Percentiles rank a stretch among this genome's conserved stretches.
These are phyloP conservation scores for Zoysia matrella DNA, from an alignment of 202 grass and related monocot genomes.

Conservation along the genomic window DNA sequence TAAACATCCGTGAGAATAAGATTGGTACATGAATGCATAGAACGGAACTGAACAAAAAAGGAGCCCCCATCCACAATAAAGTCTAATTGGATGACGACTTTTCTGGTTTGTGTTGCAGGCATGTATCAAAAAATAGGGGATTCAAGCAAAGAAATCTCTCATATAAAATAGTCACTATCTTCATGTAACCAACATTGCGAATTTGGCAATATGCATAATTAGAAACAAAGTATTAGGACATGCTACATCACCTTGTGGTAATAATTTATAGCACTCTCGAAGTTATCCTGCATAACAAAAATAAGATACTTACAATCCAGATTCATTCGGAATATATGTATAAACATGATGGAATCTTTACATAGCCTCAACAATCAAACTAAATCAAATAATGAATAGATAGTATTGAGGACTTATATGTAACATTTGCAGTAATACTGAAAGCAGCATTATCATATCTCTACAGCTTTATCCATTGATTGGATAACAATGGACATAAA, in stretches of 20 bases:
- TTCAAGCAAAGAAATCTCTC: constrained; percentile 27
- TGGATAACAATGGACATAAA: constrained; percentile 25
- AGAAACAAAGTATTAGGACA: background rate
- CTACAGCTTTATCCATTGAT: constrained; percentile 3
- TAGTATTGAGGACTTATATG: background rate
- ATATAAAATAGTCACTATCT: background rate
- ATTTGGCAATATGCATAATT: constrained; percentile 2
- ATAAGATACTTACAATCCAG: constrained; percentile 23
- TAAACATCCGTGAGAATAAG: constrained; percentile 25
- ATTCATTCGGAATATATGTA: constrained; percentile 14
- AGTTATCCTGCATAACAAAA: constrained; percentile 78
- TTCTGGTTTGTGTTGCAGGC: background rate
- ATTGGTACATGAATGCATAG: constrained; percentile 21
- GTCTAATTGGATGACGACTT: background rate
- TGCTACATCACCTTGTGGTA: constrained; percentile 81
- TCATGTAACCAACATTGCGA: background rate
- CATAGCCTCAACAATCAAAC: constrained; percentile 24
- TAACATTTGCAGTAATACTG: background rate
- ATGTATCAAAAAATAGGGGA: constrained; percentile 6
- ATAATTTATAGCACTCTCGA: constrained; percentile 86
- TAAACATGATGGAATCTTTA: background rate
- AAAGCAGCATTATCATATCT: constrained; percentile 4
- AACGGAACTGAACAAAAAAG: background rate
- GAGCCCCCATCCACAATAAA: constrained; percentile 17
- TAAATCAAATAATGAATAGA: background rate